Evolutionary conservation across 192 early-diverging fungal genomes (phyloP).

Genomic region (Pilaira anomala): DNA sequence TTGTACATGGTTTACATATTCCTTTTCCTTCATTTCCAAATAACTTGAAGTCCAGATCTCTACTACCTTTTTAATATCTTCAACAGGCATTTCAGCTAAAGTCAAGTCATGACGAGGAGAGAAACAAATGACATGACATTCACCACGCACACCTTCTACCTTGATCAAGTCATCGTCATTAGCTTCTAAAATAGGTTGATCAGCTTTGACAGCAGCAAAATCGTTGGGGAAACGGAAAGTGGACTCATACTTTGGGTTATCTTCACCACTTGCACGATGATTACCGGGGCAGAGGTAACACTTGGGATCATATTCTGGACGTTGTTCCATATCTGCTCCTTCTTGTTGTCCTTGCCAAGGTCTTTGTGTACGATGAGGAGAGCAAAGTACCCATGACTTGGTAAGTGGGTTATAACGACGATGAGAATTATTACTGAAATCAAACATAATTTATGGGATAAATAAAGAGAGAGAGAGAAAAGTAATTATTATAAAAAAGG

Average conservation of each 20-base stretch:
- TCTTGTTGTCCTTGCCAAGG: conserved; percentile 89
- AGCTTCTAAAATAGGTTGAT: conserved; percentile 48
- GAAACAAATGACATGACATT: conserved; percentile 92
- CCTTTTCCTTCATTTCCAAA: conserved; percentile 44
- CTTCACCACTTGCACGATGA: conserved; percentile 62
- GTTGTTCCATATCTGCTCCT: conserved; percentile 31
- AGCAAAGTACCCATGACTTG: conserved; percentile 93
- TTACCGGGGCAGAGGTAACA: conserved; percentile 93
- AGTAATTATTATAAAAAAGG: no score
- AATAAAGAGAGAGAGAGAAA: conserved; percentile 6
- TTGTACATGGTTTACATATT: conserved; percentile 77
- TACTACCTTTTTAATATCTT: conserved; percentile 68
- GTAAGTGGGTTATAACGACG: conserved; percentile 90
- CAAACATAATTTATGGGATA: conserved; percentile 33
- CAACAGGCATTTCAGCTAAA: conserved; percentile 75
- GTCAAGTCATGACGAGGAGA: conserved; percentile 87
- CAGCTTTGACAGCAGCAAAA: conserved; percentile 78
- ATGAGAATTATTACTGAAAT: conserved; percentile 65
- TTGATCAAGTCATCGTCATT: conserved; percentile 42
- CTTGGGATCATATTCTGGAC: conserved; percentile 67
- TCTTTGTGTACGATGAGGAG: conserved; percentile 90
- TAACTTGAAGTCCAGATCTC: conserved; percentile 71
- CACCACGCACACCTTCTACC: conserved; percentile 63
- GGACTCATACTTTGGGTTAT: conserved; percentile 75
- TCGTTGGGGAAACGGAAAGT: conserved; percentile 92